Conservation (phyloP, 208 protist genomes). For the Acanthamoeba triangularis region DNA sequence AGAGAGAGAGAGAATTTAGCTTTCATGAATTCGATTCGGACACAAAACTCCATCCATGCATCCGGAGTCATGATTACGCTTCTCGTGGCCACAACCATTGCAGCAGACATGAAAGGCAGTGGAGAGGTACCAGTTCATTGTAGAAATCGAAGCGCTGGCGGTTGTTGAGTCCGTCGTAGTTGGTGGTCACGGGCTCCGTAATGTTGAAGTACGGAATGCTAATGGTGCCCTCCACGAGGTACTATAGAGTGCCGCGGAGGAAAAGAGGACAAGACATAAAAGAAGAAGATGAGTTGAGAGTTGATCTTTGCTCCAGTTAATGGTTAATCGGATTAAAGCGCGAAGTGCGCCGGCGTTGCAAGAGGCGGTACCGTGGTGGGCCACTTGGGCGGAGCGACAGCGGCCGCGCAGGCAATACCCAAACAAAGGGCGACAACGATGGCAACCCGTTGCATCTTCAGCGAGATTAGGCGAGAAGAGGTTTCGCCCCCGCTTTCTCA, state of each 20-base stretch:
- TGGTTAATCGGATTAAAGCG: not conserved
- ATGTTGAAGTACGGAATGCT: constrained; percentile 69
- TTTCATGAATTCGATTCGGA: not conserved
- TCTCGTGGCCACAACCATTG: too few species aligned
- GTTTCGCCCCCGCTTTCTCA: not conserved
- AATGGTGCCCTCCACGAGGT: constrained; percentile 36
- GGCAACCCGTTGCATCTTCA: not conserved
- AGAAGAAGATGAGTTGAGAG: not conserved
- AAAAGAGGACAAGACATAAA: not conserved
- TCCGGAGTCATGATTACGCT: too few species aligned
- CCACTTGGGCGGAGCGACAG: not conserved
- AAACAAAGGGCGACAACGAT: not conserved
- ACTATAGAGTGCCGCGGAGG: not conserved
- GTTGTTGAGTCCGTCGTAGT: constrained; percentile 29
- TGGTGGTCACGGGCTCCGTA: constrained; percentile 1
- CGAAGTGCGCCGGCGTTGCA: not conserved
- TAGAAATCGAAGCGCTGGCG: constrained; percentile 58
- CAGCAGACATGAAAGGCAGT: too few species aligned
- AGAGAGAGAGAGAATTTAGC: not conserved
- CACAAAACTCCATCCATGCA: not conserved
- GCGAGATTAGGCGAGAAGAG: not conserved
- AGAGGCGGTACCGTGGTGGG: not conserved
- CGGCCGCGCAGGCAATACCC: not conserved
- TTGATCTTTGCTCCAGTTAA: not conserved
- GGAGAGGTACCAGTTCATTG: constrained; percentile 30